These are phyloP conservation scores for Geum urbanum DNA, from an alignment of 306 rosid species.

Conservation along the genomic window DNA sequence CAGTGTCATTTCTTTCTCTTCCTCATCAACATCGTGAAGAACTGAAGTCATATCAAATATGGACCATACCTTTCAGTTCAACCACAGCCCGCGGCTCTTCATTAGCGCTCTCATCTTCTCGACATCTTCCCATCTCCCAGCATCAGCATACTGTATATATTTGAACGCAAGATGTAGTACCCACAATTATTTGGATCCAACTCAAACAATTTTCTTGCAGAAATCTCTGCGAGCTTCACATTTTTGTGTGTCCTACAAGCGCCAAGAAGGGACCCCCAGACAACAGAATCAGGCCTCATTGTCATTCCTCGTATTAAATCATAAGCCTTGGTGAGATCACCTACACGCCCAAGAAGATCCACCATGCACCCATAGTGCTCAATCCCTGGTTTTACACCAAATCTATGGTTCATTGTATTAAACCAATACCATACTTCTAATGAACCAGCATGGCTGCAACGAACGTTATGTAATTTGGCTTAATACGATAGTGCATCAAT, in stretches of 20 bases:
- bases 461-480: slow-evolving; percentile 61
- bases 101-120: slow-evolving; percentile 61
- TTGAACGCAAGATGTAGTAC: slow-evolving; percentile 68
- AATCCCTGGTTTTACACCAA: slow-evolving; percentile 57
- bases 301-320: slow-evolving; percentile 66
- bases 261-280: slow-evolving; percentile 81
- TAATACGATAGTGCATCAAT: slow-evolving; percentile 51
- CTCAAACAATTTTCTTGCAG: slow-evolving; percentile 59
- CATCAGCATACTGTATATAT: slow-evolving; percentile 76
- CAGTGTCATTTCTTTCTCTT: slow-evolving; percentile 62
- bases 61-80: slow-evolving; percentile 66
- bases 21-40: slow-evolving; percentile 73
- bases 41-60: too few relatives aligned
- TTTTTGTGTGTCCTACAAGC: slow-evolving; percentile 72
- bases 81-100: slow-evolving; percentile 60
- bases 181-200: slow-evolving; percentile 70
- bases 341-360: slow-evolving; percentile 77
- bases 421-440: slow-evolving; percentile 75
- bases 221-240: slow-evolving; percentile 63
- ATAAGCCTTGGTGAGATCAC: slow-evolving; percentile 59
- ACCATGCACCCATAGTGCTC: slow-evolving; percentile 81
- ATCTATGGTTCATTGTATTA: slow-evolving; percentile 51
- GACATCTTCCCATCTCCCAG: slow-evolving; percentile 70
- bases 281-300: slow-evolving; percentile 56
- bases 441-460: slow-evolving; percentile 79